phyloP scores from a whole-genome alignment of 2,329 filamentous ascomycete genomes.

The Pyricularia sp. region DNA sequence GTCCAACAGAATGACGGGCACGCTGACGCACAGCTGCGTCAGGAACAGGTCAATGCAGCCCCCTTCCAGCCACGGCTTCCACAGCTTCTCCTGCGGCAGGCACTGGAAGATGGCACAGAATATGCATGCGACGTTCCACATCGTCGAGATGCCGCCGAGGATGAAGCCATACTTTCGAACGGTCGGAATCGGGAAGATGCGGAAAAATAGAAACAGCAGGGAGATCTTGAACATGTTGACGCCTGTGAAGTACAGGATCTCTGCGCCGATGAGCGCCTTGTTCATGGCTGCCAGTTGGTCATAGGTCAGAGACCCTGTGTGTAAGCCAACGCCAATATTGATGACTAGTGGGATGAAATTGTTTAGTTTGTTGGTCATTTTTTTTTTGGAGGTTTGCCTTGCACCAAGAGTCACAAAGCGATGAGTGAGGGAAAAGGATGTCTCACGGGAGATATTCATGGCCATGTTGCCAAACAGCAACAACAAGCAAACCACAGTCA shows the following conservation, averaged over 20 bases:
- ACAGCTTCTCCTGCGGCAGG: slow-evolving; percentile 25
- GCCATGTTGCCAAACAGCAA: not conserved
- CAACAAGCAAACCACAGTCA: slow-evolving; percentile 4
- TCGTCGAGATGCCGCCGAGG: slow-evolving; percentile 7
- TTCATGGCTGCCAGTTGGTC: not conserved
- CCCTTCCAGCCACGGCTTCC: slow-evolving; percentile 21
- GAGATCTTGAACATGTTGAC: slow-evolving; percentile 5
- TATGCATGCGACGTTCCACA: slow-evolving; percentile 15
- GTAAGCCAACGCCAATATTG: not conserved
- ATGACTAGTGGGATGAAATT: not conserved
- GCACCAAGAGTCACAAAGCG: not conserved
- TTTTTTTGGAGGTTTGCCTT: not conserved
- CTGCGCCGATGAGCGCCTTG: slow-evolving; percentile 7
- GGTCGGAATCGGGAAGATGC: slow-evolving; percentile 14
- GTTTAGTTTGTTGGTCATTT: not conserved
- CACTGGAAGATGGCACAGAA: slow-evolving; percentile 25
- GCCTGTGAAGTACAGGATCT: slow-evolving; percentile 8
- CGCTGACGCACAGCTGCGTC: slow-evolving; percentile 32
- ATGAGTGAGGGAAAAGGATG: not conserved
- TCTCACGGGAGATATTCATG: not conserved
- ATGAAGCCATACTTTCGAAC: slow-evolving; percentile 12
- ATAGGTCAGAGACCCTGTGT: not conserved
- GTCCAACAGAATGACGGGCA: slow-evolving; percentile 30
- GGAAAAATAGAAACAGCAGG: slow-evolving; percentile 16
- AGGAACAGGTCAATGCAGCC: slow-evolving; percentile 28